Percentiles rank a stretch among this genome's conserved stretches.
phyloP scores from a whole-genome alignment of 148 eudicot species.

The Drosera capensis region DNA sequence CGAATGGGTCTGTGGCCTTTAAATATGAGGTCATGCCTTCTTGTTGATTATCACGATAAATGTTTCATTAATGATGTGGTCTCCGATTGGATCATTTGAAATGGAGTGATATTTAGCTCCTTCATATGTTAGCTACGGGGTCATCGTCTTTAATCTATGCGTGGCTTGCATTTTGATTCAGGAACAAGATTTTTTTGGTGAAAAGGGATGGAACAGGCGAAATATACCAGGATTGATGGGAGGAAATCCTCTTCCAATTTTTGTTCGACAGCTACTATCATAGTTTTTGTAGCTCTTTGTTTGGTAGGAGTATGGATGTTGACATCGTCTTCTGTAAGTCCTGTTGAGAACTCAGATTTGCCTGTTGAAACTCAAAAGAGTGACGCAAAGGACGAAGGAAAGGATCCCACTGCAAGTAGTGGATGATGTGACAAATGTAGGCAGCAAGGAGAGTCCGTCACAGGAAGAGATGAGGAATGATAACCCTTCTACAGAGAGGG shows the following conservation, averaged over 20 bases:
- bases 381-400: slow-evolving; percentile 27
- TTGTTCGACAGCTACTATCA: slow-evolving; percentile 50
- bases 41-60: too few relatives aligned
- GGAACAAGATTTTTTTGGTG: background rate
- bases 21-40: too few relatives aligned
- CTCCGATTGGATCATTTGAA: too few relatives aligned
- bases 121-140: background rate
- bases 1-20: too few relatives aligned
- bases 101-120: too few relatives aligned
- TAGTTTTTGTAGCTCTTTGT: slow-evolving; percentile 57
- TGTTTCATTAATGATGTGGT: too few relatives aligned
- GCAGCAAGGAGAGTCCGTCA: slow-evolving; percentile 13
- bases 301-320: slow-evolving; percentile 80
- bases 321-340: slow-evolving; percentile 46
- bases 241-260: slow-evolving; percentile 41
- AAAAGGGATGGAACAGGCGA: slow-evolving; percentile 47
- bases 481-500: slow-evolving; percentile 16
- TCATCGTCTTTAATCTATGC: background rate
- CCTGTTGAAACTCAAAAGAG: slow-evolving; percentile 29
- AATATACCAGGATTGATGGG: slow-evolving; percentile 56
- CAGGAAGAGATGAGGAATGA: slow-evolving; percentile 15
- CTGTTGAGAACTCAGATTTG: slow-evolving; percentile 34
- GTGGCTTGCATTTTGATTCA: background rate
- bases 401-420: slow-evolving; percentile 17
- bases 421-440: slow-evolving; percentile 67